Base-by-base conservation (phyloP, 2,329 filamentous ascomycete genomes). In the Aureobasidium leucospermi region DNA sequence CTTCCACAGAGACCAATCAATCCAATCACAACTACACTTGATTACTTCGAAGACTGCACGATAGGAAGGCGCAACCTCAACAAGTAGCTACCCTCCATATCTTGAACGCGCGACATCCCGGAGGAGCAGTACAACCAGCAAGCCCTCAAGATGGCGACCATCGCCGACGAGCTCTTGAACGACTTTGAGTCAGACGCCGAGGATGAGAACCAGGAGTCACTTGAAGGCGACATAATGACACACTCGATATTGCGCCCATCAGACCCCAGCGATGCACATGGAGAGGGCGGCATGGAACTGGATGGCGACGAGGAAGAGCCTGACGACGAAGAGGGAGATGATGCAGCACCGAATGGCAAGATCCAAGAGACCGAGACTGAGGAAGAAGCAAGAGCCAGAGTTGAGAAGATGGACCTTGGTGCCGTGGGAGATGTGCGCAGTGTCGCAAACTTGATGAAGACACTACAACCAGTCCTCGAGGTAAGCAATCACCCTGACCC, bases 91-190 rank as follows among this genome's bases (percentile, higher is more conserved):
- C 16, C 8, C 39, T 2, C 23, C 15, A 16, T 3, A 5, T 10
- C 3, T 8, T 8, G 7, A 28, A 1, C 13, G 10, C 36, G 19
- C 38, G 49, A 31, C 34, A 13, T 6, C 36, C 6, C 49, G 9
- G 3, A 6, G 3, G 9, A 43, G 43, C 51, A 23, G 13, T 19
- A n/a, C 10, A n/a, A 13, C 19, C 29, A 23, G 34, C 39, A 45
- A 13, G 11, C 13, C 15, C 31, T 9, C 73, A 66, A 56, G 15
- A 95, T 96, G 91, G 90, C 93, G 72, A 95, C 90, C 46, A 82
- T 95, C 64, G 93, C 90, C 63, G 92, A 97, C 69, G 93, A 97
- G 72, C 83, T 99, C 10, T 81, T 97, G 67, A 89, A 94, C 69
- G 90, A 96, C 71, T 94, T 96, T 64, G 90, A 91, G 68, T 90